phyloP scores from a whole-genome alignment of 148 eudicot genomes.

The Fallopia convolvulus region DNA sequence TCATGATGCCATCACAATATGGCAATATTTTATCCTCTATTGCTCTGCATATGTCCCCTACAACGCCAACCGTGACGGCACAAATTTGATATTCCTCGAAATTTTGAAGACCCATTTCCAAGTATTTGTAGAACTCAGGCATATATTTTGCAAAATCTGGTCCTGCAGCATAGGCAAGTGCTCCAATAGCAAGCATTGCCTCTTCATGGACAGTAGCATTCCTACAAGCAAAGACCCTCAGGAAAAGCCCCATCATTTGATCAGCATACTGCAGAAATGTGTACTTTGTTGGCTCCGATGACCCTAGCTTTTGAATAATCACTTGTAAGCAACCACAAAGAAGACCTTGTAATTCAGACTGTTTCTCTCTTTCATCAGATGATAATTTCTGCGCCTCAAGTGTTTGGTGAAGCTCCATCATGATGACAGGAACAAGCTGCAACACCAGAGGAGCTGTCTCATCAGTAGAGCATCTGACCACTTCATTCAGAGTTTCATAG shows the following conservation, averaged over 20 bases:
- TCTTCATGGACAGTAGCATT: slow-evolving; percentile 93
- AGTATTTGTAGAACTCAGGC: slow-evolving; percentile 72
- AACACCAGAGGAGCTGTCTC: slow-evolving; percentile 79
- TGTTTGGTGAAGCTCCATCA: slow-evolving; percentile 87
- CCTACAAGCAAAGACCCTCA: slow-evolving; percentile 78
- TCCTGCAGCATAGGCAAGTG: slow-evolving; percentile 80
- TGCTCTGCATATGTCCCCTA: slow-evolving; percentile 88
- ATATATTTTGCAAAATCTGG: slow-evolving; percentile 76
- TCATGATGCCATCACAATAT: slow-evolving; percentile 91
- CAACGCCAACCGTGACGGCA: slow-evolving; percentile 91
- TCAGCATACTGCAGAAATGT: slow-evolving; percentile 76
- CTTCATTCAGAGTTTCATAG: slow-evolving; percentile 88
- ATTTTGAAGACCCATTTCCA: slow-evolving; percentile 96
- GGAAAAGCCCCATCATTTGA: slow-evolving; percentile 76
- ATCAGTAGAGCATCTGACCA: slow-evolving; percentile 88
- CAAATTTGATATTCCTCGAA: slow-evolving; percentile 91
- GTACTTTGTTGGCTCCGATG: slow-evolving; percentile 56
- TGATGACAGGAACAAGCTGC: slow-evolving; percentile 72
- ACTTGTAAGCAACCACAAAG: slow-evolving; percentile 94
- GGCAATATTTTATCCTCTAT: slow-evolving; percentile 82
- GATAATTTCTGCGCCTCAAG: slow-evolving; percentile 74
- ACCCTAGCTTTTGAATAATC: slow-evolving; percentile 77
- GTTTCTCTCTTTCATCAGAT: slow-evolving; percentile 56
- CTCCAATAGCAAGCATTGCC: slow-evolving; percentile 93
- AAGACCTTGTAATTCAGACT: slow-evolving; percentile 83